Percentiles rank a stretch among this genome's conserved stretches.
Conservation (phyloP, 1,284 basidiomycete genomes). For the Volvariella volvacea region DNA sequence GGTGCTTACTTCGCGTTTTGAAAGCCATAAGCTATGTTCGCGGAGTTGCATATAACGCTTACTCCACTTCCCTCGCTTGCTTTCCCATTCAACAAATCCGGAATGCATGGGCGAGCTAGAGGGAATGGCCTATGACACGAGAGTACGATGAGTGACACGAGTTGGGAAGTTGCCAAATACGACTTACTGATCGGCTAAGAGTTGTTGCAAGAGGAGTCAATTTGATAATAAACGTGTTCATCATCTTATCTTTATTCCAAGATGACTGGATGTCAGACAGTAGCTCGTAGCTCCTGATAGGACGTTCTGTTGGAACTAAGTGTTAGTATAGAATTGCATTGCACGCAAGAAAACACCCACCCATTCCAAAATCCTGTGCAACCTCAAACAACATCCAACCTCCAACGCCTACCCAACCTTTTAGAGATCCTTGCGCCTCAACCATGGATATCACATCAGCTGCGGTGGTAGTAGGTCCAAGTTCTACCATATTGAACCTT, state of each 20-base stretch:
- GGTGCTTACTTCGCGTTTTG: constrained; percentile 79
- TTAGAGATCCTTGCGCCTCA: constrained; percentile 53
- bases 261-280: constrained; percentile 68
- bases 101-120: constrained; percentile 61
- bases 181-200: constrained; percentile 54
- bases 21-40: constrained; percentile 78
- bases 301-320: constrained; percentile 56
- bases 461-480: constrained; percentile 53
- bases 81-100: constrained; percentile 80
- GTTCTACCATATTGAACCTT: constrained; percentile 63
- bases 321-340: constrained; percentile 2
- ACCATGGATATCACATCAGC: constrained; percentile 59
- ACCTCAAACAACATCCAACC: constrained; percentile 79
- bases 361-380: constrained; percentile 81
- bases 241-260: constrained; percentile 76
- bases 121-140: constrained; percentile 52
- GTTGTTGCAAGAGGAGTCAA: constrained; percentile 54
- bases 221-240: constrained; percentile 75
- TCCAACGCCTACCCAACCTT: constrained; percentile 45
- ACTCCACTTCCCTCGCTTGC: constrained; percentile 86
- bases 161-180: too few relatives aligned
- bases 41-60: constrained; percentile 83
- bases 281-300: constrained; percentile 77
- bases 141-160: too few relatives aligned
- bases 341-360: constrained; percentile 32